A percentile compares a stretch with the other conserved stretches of the same genome.
These are phyloP conservation scores for Phytophthora agathidicida DNA, from an alignment of 352 stramenopile genomes.

Conservation along the genomic window DNA sequence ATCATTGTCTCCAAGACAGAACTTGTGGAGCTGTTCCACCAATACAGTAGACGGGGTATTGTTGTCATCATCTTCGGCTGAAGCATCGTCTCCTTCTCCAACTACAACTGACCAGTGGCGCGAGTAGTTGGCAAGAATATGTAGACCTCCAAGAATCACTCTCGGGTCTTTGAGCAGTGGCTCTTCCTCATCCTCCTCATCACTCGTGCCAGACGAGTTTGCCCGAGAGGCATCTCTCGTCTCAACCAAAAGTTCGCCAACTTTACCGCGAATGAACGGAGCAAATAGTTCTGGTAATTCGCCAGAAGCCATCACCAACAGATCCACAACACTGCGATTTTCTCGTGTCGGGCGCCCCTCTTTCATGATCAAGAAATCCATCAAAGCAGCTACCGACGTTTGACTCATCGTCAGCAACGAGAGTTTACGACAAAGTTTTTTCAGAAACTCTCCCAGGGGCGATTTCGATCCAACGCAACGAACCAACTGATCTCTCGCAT, in stretches of 20 bases:
- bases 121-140: slow-evolving; percentile 62
- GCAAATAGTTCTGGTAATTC: slow-evolving; percentile 57
- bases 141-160: slow-evolving; percentile 56
- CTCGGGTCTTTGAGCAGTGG: slow-evolving; percentile 40
- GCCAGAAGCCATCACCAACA: slow-evolving; percentile 59
- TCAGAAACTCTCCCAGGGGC: slow-evolving; percentile 75
- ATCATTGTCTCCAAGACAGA: slow-evolving; percentile 47
- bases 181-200: slow-evolving; percentile 45
- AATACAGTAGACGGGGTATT: slow-evolving; percentile 39
- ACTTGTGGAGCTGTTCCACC: slow-evolving; percentile 49
- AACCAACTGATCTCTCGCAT: slow-evolving; percentile 68
- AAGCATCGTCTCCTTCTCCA: slow-evolving; percentile 11
- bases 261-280: slow-evolving; percentile 54
- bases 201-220: slow-evolving; percentile 20
- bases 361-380: slow-evolving; percentile 50
- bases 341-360: slow-evolving; percentile 36
- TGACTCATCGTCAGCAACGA: slow-evolving; percentile 74
- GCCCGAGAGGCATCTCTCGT: slow-evolving; percentile 2
- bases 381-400: slow-evolving; percentile 33
- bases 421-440: slow-evolving; percentile 84
- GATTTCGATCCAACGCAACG: slow-evolving; percentile 84
- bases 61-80: slow-evolving; percentile 26
- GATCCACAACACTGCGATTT: slow-evolving; percentile 60
- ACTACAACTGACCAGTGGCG: slow-evolving; percentile 42
- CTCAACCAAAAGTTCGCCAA: slow-evolving; percentile 54